Evolutionary conservation across 345 rosid genomes (phyloP), one percentile per base, ranked within the genome.

Genomic region (Corchorus capsularis): DNA sequence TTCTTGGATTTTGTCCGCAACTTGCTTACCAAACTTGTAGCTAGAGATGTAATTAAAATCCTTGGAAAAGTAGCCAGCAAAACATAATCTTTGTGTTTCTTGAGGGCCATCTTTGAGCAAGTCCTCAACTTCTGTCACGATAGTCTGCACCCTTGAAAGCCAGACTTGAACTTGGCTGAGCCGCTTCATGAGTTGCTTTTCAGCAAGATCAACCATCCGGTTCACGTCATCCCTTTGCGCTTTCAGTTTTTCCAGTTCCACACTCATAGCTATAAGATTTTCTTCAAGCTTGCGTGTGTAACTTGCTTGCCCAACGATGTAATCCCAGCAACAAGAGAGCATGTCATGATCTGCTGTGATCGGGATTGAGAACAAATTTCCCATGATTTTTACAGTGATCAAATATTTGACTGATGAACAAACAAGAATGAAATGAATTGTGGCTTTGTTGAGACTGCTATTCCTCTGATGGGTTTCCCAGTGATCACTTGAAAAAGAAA

Each of bases 111-210:
- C 45, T 73, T 15, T 6, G 9, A 72, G 2, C n/a, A n/a, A n/a
- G 77, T 77, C 80, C 71, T 80, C 83, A 50, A 77, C 81, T 56
- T 83, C 79, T n/a, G n/a, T n/a, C n/a, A n/a, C n/a, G n/a, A n/a
- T n/a, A n/a, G n/a, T n/a, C 14, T 80, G 14, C 20, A 76, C 73
- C 71, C 78, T 80, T 75, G 77, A 77, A 49, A 83, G 79, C 83
- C 83, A 80, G 0, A 75, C 72, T 13, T 77, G 68, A 46, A 83
- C 81, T 77, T 77, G 72, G 50, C 77, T 82, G 1, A 80, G 79
- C n/a, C 63, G 63, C 74, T 83, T 83, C 52, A 80, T 73, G 52
- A 69, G 75, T 56, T 80, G 81, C 3, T 80, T 79, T n/a, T 83
- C 86, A 56, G 78, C 82, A 74, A 83, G 16, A 64, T 74, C 78